Base-by-base conservation (phyloP, 192 early-diverging fungal genomes). In the Martensiomyces pterosporus region DNA sequence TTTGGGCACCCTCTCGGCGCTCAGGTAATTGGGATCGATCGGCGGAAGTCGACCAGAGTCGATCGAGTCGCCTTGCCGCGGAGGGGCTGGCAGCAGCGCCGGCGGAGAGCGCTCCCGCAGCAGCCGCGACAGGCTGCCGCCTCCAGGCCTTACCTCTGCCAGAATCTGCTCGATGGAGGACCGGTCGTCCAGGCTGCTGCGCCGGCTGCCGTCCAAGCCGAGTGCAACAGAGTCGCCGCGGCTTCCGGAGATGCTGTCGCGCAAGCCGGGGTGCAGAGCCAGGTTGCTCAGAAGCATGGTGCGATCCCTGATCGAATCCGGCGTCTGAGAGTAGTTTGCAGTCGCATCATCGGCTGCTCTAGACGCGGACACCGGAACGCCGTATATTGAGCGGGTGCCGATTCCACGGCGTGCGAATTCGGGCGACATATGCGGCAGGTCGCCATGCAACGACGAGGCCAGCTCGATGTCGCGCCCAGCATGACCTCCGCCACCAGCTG, bases 301-400 rank as follows among this genome's bases (percentile, higher is more conserved):
- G 45, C 57, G 69, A 27, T 65, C 69, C 24, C 69, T 61, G 42
- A 73, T 65, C 37, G 69, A 73, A 38, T 54, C 63, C 27, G 62
- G 54, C 2, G 69, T 73, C 43, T 73, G 69, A 14, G 69, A 73
- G 46, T 73, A 73, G 25, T 65, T 33, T 33, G 62, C 46, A 16
- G 35, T 19, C 2, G 52, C 24, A 12, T 42, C 36, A 25, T 65
- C 53, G 24, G 35, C 22, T 5, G 35, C 16, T 9, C 38, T 25
- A 9, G 33, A 27, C 1, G 34, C 33, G 21, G 45, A 38, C 3
- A 25, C 13, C 4, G 55, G 52, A 2, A 37, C 60, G 26, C 46
- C 50, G 36, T 48, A 63, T 47, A 56, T 51, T 4, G 61, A 60
- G 14, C 41, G 57, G 3, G 62, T 60, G 42, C 57, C 49, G 19